Conservation (phyloP, 2,329 filamentous ascomycete genomes). For the Zasmidium citrigriseum region DNA sequence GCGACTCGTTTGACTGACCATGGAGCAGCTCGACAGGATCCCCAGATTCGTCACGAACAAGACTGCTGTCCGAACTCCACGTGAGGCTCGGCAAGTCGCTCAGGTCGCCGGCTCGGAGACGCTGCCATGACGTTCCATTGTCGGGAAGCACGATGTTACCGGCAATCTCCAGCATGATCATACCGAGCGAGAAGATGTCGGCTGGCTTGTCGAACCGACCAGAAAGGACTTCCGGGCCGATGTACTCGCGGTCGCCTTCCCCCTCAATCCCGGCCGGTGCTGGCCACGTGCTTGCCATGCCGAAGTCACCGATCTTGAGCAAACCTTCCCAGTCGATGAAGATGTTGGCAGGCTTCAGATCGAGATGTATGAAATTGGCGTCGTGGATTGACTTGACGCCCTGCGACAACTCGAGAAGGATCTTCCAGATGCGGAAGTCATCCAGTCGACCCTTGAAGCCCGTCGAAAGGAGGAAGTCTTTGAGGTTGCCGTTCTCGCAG, state of each 20-base stretch:
- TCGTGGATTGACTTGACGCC: slow-evolving; percentile 89
- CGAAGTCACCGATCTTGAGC: slow-evolving; percentile 85
- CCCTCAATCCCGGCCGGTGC: slow-evolving; percentile 76
- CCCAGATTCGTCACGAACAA: slow-evolving; percentile 73
- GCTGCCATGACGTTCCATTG: slow-evolving; percentile 88
- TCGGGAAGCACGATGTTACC: slow-evolving; percentile 92
- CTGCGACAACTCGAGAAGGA: slow-evolving; percentile 78
- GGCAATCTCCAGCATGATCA: slow-evolving; percentile 93
- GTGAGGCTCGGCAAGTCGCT: slow-evolving; percentile 86
- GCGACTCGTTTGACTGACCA: slow-evolving; percentile 28
- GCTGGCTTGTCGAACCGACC: slow-evolving; percentile 87
- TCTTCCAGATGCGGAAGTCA: slow-evolving; percentile 98
- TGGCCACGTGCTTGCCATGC: slow-evolving; percentile 77
- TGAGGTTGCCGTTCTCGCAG: slow-evolving; percentile 90
- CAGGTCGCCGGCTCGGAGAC: slow-evolving; percentile 84
- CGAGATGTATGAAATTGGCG: slow-evolving; percentile 80
- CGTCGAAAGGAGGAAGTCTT: slow-evolving; percentile 79
- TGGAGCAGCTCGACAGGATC: slow-evolving; percentile 52
- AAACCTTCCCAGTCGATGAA: slow-evolving; percentile 79
- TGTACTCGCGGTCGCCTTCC: slow-evolving; percentile 95
- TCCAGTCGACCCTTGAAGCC: slow-evolving; percentile 85
- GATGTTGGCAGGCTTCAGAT: slow-evolving; percentile 83
- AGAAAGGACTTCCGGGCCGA: slow-evolving; percentile 86
- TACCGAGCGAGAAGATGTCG: slow-evolving; percentile 89
- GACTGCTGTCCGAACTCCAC: slow-evolving; percentile 69